These are phyloP conservation scores for Cercospora sp. DNA, from an alignment of 2,329 filamentous ascomycete genomes.

Conservation along the genomic window DNA sequence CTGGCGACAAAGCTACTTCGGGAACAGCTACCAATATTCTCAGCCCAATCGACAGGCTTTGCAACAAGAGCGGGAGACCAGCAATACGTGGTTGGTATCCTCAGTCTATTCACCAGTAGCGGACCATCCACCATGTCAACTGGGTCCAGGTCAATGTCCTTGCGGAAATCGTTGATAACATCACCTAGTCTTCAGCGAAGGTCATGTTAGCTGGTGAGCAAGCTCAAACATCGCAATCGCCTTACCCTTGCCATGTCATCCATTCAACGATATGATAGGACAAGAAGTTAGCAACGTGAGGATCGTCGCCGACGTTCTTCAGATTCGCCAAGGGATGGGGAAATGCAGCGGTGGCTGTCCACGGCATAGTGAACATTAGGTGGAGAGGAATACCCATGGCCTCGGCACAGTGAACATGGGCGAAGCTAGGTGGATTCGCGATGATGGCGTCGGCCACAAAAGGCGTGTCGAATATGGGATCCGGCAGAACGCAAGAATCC, in stretches of 20 bases:
- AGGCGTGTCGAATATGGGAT: conserved; percentile 48
- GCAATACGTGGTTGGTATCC: conserved; percentile 73
- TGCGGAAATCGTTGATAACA: conserved; percentile 72
- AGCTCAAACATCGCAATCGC: not conserved
- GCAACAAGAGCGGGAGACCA: conserved; percentile 37
- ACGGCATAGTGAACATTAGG: conserved; percentile 95
- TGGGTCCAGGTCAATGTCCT: conserved; percentile 69
- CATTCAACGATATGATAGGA: conserved; percentile 77
- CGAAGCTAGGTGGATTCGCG: conserved; percentile 73
- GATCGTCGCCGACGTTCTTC: not conserved
- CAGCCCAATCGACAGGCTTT: conserved; percentile 48
- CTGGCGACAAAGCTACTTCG: not conserved
- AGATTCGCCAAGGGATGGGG: conserved; percentile 76
- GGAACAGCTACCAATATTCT: conserved; percentile 32
- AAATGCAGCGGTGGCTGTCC: conserved; percentile 78
- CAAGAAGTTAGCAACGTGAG: conserved; percentile 67
- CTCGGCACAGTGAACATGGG: conserved; percentile 71
- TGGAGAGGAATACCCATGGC: conserved; percentile 71
- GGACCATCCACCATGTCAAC: conserved; percentile 55
- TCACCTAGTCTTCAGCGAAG: conserved; percentile 59
- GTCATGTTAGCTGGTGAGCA: not conserved
- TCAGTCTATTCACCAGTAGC: conserved; percentile 33
- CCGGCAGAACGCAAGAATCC: not conserved
- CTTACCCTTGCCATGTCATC: conserved; percentile 58
- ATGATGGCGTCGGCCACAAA: conserved; percentile 82